These are phyloP conservation scores for Naganishia cerealis DNA, from an alignment of 1,284 basidiomycete genomes.

Conservation along the genomic window DNA sequence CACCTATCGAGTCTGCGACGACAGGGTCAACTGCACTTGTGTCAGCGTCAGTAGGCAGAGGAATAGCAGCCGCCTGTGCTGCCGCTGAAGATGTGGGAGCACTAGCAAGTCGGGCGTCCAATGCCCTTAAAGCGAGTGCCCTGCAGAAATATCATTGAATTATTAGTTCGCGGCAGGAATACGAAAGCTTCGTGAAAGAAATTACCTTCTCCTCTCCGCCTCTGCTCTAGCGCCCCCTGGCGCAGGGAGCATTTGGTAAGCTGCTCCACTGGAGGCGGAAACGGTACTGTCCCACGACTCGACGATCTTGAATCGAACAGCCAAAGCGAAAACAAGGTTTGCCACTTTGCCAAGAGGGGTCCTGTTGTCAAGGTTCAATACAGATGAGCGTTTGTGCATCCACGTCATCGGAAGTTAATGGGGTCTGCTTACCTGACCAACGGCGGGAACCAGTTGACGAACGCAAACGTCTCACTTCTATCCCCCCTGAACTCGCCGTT, in stretches of 20 bases:
- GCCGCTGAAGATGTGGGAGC: conserved; percentile 11
- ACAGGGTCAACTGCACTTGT: conserved; percentile 6
- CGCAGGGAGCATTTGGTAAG: conserved; percentile 64
- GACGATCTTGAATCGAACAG: conserved; percentile 66
- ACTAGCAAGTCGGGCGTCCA: conserved; percentile 84
- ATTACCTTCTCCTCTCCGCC: conserved; percentile 83
- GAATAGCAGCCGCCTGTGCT: background rate
- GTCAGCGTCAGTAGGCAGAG: background rate
- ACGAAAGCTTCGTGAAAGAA: conserved; percentile 14
- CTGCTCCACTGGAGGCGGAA: conserved; percentile 61
- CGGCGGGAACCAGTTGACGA: conserved; percentile 94
- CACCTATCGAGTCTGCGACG: conserved; percentile 2
- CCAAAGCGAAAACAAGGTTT: conserved; percentile 67
- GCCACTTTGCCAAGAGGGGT: conserved; percentile 64
- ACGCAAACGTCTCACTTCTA: conserved; percentile 92
- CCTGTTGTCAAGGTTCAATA: conserved; percentile 30
- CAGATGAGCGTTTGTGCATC: background rate
- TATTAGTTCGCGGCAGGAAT: background rate
- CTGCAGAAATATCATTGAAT: conserved; percentile 51
- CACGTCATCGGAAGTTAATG: background rate
- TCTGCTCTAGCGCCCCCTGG: conserved; percentile 86
- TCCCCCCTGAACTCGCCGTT: conserved; percentile 67
- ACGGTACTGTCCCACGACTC: conserved; percentile 71
- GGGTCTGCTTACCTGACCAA: conserved; percentile 70
- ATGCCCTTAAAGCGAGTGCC: conserved; percentile 88